A percentile compares a stretch with the other conserved stretches of the same genome.
phyloP scores from a whole-genome alignment of 441 rosid genomes.

The Eruca vesicaria region DNA sequence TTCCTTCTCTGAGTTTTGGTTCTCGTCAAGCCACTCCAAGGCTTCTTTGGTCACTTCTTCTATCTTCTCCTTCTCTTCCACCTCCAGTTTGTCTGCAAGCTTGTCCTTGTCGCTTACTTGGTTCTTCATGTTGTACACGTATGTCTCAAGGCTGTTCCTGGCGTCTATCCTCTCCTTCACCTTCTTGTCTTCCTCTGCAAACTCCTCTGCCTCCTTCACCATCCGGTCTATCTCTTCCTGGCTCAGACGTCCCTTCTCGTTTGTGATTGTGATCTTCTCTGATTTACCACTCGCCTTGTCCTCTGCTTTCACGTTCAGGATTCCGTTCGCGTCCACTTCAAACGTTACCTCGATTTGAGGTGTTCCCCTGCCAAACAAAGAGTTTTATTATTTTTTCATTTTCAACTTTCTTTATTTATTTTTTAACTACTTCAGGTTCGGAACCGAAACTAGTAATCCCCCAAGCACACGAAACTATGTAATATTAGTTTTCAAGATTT shows the following conservation, averaged over 20 bases:
- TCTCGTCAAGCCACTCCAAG: slow-evolving; percentile 53
- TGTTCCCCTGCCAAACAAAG: slow-evolving; percentile 60
- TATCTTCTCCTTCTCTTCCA: slow-evolving; percentile 50
- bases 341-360: slow-evolving; percentile 96
- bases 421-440: too few relatives aligned
- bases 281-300: slow-evolving; percentile 89
- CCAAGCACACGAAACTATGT: too few relatives aligned
- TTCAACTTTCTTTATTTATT: too few relatives aligned
- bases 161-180: slow-evolving; percentile 90
- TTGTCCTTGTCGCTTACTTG: slow-evolving; percentile 49
- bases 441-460: too few relatives aligned
- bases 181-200: slow-evolving; percentile 94
- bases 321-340: slow-evolving; percentile 95
- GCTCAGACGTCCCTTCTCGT: slow-evolving; percentile 93
- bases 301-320: slow-evolving; percentile 87
- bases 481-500: neutral
- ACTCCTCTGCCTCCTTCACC: slow-evolving; percentile 94
- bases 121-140: slow-evolving; percentile 73
- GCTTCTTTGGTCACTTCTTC: slow-evolving; percentile 51
- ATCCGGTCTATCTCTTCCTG: slow-evolving; percentile 93
- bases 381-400: neutral
- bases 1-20: slow-evolving; percentile 47
- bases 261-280: slow-evolving; percentile 94
- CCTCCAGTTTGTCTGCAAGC: slow-evolving; percentile 45
- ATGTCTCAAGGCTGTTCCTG: slow-evolving; percentile 80